phyloP scores from a whole-genome alignment of 768 basidiomycete species.

The Lactarius sp. region DNA sequence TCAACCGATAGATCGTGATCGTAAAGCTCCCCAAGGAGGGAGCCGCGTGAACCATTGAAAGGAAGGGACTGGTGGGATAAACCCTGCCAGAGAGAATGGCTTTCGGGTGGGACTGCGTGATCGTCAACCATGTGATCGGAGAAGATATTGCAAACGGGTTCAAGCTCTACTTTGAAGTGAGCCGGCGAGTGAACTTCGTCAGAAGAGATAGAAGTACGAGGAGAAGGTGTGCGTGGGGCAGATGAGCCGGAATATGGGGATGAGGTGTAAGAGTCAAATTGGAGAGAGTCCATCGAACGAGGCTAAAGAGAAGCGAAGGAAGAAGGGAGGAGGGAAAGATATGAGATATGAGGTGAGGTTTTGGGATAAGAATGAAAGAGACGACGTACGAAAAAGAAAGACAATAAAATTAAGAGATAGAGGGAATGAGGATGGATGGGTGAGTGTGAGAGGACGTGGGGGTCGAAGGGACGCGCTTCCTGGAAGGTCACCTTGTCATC shows the following conservation, averaged over 20 bases:
- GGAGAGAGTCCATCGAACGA: slow-evolving; percentile 38
- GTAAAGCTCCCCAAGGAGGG: slow-evolving; percentile 69
- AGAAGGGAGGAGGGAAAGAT: slow-evolving; percentile 16
- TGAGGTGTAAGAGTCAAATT: slow-evolving; percentile 58
- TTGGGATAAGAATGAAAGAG: slow-evolving; percentile 18
- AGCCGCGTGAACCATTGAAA: slow-evolving; percentile 41
- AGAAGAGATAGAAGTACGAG: slow-evolving; percentile 37
- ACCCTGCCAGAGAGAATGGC: slow-evolving; percentile 37
- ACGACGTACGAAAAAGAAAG: slow-evolving; percentile 19
- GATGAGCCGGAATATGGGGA: slow-evolving; percentile 59
- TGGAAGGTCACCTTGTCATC: slow-evolving; percentile 25
- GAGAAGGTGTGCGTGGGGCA: slow-evolving; percentile 70
- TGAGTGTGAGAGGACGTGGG: slow-evolving; percentile 21
- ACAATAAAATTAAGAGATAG: slow-evolving; percentile 25
- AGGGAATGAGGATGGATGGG: slow-evolving; percentile 19
- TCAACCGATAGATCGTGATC: slow-evolving; percentile 47
- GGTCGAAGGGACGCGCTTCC: slow-evolving; percentile 26
- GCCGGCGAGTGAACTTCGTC: slow-evolving; percentile 29
- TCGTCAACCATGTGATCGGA: slow-evolving; percentile 43
- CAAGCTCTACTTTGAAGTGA: slow-evolving; percentile 41
- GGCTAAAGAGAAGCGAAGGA: slow-evolving; percentile 22
- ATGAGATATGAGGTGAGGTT: neutral
- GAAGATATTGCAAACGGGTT: slow-evolving; percentile 51
- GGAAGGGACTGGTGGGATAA: slow-evolving; percentile 32
- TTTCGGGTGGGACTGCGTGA: slow-evolving; percentile 37